A percentile compares a stretch with the other conserved stretches of the same genome.
These are phyloP conservation scores for Sicyos baderoa DNA, from an alignment of 306 rosid species.

Conservation along the genomic window DNA sequence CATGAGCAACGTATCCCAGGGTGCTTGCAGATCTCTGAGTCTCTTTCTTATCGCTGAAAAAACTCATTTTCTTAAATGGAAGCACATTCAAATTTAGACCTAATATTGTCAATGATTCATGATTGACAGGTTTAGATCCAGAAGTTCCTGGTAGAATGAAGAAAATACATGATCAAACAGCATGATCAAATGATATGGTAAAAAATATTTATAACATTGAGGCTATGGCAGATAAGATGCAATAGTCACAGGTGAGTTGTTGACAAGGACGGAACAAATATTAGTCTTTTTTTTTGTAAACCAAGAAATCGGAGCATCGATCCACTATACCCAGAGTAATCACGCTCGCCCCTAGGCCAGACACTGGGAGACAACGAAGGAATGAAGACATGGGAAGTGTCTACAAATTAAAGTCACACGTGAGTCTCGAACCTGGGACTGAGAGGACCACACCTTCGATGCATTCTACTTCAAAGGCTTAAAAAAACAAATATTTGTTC, in stretches of 20 bases:
- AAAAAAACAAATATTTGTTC: background rate
- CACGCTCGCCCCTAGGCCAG: too few species aligned
- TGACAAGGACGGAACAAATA: too few species aligned
- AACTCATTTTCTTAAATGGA: conserved; percentile 70
- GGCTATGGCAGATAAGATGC: background rate
- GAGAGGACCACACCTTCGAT: too few species aligned
- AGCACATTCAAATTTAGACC: conserved; percentile 76
- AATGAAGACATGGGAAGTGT: too few species aligned
- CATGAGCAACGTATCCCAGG: conserved; percentile 85
- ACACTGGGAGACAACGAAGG: too few species aligned
- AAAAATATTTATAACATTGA: background rate
- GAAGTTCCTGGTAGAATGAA: conserved; percentile 41
- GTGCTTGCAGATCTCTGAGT: conserved; percentile 85
- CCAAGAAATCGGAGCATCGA: too few species aligned
- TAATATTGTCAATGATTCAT: conserved; percentile 72
- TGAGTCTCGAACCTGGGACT: too few species aligned
- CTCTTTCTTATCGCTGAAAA: conserved; percentile 91
- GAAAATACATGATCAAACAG: conserved; percentile 5
- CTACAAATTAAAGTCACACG: too few species aligned
- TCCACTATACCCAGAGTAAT: too few species aligned
- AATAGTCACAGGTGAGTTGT: too few species aligned
- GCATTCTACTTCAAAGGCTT: background rate
- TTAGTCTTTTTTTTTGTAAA: too few species aligned
- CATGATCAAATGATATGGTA: conserved; percentile 4
- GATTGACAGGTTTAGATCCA: conserved; percentile 54